Conservation (phyloP, 1,139 yeast species). For the Debaryomyces robertsiae region DNA sequence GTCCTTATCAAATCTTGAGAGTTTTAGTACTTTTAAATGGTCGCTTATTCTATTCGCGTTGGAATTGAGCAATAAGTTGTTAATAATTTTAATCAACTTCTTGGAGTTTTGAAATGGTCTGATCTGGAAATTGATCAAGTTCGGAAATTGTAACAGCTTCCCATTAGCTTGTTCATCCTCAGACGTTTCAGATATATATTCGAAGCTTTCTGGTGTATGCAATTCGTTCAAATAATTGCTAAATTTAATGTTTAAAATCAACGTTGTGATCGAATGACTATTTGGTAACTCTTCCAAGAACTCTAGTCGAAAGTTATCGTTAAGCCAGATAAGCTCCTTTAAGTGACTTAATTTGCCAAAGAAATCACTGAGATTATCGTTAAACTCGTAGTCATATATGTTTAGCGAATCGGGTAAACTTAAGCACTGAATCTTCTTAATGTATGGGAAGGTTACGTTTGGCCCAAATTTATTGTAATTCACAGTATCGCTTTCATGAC, state of each 20-base stretch:
- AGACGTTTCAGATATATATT: constrained; percentile 7
- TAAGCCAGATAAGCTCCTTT: constrained; percentile 35
- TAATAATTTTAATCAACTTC: constrained; percentile 23
- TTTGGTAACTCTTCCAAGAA: constrained; percentile 27
- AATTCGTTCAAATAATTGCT: constrained; percentile 23
- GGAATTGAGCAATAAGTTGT: constrained; percentile 21
- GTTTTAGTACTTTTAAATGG: constrained; percentile 21
- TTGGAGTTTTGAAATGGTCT: constrained; percentile 29
- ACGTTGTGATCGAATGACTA: constrained; percentile 19
- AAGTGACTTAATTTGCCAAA: constrained; percentile 25
- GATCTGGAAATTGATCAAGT: constrained; percentile 28
- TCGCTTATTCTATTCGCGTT: constrained; percentile 15
- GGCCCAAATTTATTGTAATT: constrained; percentile 1
- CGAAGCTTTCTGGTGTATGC: constrained; percentile 6
- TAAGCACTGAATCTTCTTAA: constrained; percentile 28
- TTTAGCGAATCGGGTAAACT: constrained; percentile 40
- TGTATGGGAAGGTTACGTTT: constrained; percentile 14
- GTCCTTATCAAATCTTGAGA: constrained; percentile 24
- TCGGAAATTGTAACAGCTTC: constrained; percentile 23
- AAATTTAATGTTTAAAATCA: constrained; percentile 30
- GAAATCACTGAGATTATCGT: constrained; percentile 21
- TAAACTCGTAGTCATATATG: constrained; percentile 31
- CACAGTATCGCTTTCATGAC: neutral
- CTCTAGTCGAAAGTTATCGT: constrained; percentile 34
- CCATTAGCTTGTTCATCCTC: constrained; percentile 13